Base-by-base conservation (phyloP, 495 filamentous ascomycete species). In the Filosporella fistucella region DNA sequence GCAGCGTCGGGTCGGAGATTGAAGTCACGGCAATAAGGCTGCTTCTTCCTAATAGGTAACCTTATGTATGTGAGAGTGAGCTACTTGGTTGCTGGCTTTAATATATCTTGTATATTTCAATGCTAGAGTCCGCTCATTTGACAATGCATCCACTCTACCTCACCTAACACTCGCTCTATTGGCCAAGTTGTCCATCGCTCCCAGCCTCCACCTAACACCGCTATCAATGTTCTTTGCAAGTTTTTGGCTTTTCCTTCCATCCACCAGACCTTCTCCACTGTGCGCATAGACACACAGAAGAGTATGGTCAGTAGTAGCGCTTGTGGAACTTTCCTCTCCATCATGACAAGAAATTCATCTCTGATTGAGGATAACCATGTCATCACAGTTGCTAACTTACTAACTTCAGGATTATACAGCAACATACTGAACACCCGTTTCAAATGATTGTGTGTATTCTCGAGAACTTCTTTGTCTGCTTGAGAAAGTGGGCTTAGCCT, bases 171-270 rank as follows among this genome's bases (percentile, higher is more conserved):
- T n/a, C n/a, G n/a, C 42, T 51, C 46, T 10, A 50, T 42, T 0
- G 55, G 50, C 55, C 55, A 58, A 7, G 21, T 37, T 18, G 42
- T 47, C 41, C 42, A 54, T 13, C 14, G 22, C 38, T 54, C 55
- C 50, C 50, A 58, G 4, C 24, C 35, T 9, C 37, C 24, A 16
- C 44, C 43, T 2, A 58, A 26, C 16, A 41, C 55, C 3, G n/a
- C 30, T 18, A 51, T 33, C 7, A 54, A 13, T 6, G 55, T 58
- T 35, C 28, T 32, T 26, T 54, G 35, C 11, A 58, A 21, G 34
- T 58, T 50, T 36, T 54, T 47, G 1, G 40, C 45, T 23, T 54
- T 58, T 5, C 55, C 55, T 18, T 47, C 25, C 42, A 58, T 40
- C 55, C 55, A 58, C 50, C 50, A 58, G 22, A 51, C 16, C 21